Conservation (phyloP, 495 filamentous ascomycete species). For the Daldinia grandis region DNA sequence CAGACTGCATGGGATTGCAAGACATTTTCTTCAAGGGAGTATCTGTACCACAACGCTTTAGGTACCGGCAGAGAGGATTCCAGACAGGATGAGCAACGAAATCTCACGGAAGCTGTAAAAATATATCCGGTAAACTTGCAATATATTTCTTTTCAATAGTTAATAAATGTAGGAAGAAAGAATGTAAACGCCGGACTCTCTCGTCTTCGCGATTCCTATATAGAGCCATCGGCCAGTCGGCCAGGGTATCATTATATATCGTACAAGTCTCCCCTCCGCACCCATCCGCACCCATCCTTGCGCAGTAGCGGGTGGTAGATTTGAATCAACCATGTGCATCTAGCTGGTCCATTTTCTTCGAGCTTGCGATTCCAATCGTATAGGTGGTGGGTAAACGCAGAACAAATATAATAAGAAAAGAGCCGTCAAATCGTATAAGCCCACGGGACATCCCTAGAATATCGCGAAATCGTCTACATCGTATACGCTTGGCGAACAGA, state of each 20-base stretch:
- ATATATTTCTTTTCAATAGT: constrained; percentile 3
- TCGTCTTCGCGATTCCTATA: constrained; percentile 5
- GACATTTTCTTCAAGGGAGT: neutral
- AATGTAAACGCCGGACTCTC: constrained; percentile 12
- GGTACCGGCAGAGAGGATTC: neutral
- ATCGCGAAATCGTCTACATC: constrained; percentile 6
- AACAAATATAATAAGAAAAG: constrained; percentile 4
- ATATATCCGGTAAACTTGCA: constrained; percentile 1
- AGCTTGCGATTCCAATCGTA: neutral
- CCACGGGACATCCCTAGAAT: neutral
- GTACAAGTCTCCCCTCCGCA: constrained; percentile 16
- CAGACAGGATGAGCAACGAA: neutral
- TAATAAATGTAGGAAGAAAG: constrained; percentile 5
- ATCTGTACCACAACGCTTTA: neutral
- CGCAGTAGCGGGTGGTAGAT: neutral
- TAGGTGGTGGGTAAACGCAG: constrained; percentile 8
- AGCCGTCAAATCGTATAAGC: constrained; percentile 4
- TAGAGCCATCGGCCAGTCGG: neutral
- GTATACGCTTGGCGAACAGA: neutral
- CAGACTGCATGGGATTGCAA: neutral
- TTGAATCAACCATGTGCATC: neutral
- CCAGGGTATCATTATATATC: constrained; percentile 38
- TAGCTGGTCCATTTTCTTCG: neutral
- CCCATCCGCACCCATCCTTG: constrained; percentile 6
- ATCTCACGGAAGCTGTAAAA: neutral